phyloP scores from a whole-genome alignment of 768 basidiomycete genomes.

The Leccinum arenicola region DNA sequence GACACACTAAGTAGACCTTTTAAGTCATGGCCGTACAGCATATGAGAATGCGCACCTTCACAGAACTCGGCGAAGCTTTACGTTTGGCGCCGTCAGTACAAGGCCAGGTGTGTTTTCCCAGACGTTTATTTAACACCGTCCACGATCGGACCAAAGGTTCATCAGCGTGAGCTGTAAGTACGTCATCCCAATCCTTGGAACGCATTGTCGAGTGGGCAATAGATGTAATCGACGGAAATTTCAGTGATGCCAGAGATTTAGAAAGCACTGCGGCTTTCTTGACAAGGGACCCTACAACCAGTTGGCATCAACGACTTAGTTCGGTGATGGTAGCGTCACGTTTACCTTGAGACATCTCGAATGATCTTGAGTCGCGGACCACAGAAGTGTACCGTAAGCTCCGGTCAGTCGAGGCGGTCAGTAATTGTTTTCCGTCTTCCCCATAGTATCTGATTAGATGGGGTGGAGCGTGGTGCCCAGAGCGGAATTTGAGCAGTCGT shows the following conservation, averaged over 20 bases:
- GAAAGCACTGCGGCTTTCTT: constrained; percentile 79
- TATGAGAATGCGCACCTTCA: constrained; percentile 54
- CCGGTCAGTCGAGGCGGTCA: constrained; percentile 88
- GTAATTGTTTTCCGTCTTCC: constrained; percentile 91
- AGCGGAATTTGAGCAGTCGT: constrained; percentile 84
- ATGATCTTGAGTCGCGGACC: constrained; percentile 91
- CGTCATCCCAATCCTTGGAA: constrained; percentile 96
- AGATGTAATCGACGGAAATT: constrained; percentile 77
- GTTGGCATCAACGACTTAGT: constrained; percentile 2
- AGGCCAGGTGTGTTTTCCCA: constrained; percentile 73
- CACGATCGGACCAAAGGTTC: constrained; percentile 84
- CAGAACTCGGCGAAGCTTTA: constrained; percentile 55
- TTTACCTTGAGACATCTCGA: constrained; percentile 90
- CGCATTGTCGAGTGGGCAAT: constrained; percentile 78
- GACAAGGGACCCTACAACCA: constrained; percentile 65
- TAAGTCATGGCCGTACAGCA: background rate
- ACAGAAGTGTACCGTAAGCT: constrained; percentile 88
- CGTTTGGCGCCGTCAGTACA: constrained; percentile 48
- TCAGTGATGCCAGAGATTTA: constrained; percentile 76
- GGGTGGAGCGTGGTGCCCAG: constrained; percentile 89
- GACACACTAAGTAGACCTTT: constrained; percentile 51
- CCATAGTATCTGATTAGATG: constrained; percentile 94
- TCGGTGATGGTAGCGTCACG: background rate
- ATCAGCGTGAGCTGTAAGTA: constrained; percentile 85
- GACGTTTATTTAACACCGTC: constrained; percentile 77